Percentiles rank a stretch among this genome's conserved stretches.
Conservation (phyloP, 1,284 basidiomycete genomes). For the Grifola frondosa region DNA sequence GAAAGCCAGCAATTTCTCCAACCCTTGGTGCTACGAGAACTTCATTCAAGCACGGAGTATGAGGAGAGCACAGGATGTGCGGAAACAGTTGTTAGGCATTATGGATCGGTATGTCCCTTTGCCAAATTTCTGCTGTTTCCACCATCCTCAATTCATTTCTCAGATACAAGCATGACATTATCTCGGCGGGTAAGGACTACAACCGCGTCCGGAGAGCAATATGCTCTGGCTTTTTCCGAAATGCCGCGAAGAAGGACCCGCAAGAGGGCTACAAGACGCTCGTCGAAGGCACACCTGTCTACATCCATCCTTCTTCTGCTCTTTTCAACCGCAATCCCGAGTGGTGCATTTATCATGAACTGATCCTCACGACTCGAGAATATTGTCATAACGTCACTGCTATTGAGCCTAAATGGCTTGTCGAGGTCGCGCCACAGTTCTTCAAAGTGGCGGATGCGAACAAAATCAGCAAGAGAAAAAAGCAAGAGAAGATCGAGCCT, state of each 20-base stretch:
- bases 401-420: constrained; percentile 98
- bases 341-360: constrained; percentile 77
- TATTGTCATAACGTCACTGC: constrained; percentile 97
- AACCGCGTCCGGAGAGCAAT: constrained; percentile 94
- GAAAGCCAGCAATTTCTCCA: constrained; percentile 93
- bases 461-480: constrained; percentile 97
- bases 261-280: constrained; percentile 98
- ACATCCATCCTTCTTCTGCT: constrained; percentile 96
- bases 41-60: constrained; percentile 97
- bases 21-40: constrained; percentile 97
- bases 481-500: constrained; percentile 96
- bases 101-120: constrained; percentile 82
- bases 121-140: background rate
- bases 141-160: constrained; percentile 18
- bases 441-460: constrained; percentile 96
- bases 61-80: constrained; percentile 95
- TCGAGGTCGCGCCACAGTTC: constrained; percentile 96
- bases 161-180: constrained; percentile 93
- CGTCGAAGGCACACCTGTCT: constrained; percentile 96
- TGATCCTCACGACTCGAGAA: constrained; percentile 78
- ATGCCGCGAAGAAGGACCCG: constrained; percentile 95
- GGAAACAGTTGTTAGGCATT: constrained; percentile 96
- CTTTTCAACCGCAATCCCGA: constrained; percentile 92
- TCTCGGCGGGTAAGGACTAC: constrained; percentile 90
- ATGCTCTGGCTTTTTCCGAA: constrained; percentile 94